Conservation (phyloP, 257 asterid genomes). For the Solanum pimpinellifolium region DNA sequence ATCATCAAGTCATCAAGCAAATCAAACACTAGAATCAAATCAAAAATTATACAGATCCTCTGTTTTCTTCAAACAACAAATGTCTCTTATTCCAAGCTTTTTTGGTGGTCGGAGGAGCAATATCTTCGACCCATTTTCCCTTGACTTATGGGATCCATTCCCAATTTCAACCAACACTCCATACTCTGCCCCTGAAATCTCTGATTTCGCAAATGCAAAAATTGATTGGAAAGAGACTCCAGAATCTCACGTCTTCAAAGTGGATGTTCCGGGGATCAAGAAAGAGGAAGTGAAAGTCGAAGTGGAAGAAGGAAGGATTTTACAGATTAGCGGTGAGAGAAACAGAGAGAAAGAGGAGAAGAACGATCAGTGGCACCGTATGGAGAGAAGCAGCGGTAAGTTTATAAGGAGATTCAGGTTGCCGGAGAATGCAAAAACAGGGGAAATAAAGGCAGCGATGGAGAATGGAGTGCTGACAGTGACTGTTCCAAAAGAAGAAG, state of each 20-base stretch:
- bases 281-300: not conserved
- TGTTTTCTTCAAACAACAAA: no score
- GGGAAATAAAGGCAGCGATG: not conserved
- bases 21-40: not conserved
- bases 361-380: constrained; percentile 15
- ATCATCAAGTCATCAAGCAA: not conserved
- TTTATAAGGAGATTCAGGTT: no score
- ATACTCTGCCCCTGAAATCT: not conserved
- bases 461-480: not conserved
- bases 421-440: no score
- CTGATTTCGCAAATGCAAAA: not conserved
- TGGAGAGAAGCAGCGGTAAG: constrained; percentile 10
- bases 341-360: constrained; percentile 15
- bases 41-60: fast-evolving
- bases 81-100: no score
- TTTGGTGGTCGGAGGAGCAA: no score
- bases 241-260: constrained; percentile 11
- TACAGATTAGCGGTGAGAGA: constrained; percentile 15
- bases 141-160: not conserved
- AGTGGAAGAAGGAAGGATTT: not conserved
- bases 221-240: constrained; percentile 25
- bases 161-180: not conserved
- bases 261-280: constrained; percentile 13
- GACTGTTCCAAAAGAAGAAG: not conserved
- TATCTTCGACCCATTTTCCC: not conserved